phyloP scores from a whole-genome alignment of 208 protist species.

The Leishmania guyanensis region DNA sequence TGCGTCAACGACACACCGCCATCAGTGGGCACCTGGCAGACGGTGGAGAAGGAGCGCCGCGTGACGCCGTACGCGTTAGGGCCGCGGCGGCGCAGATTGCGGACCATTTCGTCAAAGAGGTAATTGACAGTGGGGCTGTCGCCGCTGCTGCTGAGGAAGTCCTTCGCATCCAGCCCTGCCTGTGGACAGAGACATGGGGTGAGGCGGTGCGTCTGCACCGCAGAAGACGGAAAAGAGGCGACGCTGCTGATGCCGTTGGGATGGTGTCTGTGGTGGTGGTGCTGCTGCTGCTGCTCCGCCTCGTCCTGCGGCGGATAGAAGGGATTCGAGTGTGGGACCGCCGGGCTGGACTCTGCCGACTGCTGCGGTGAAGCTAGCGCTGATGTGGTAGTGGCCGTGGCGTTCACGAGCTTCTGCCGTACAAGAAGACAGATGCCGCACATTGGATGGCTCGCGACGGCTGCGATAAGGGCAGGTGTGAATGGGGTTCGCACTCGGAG shows the following conservation, averaged over 20 bases:
- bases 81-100: conserved; percentile 53
- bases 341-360: not conserved
- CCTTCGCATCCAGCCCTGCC: conserved; percentile 19
- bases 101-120: conserved; percentile 38
- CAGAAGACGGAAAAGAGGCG: not conserved
- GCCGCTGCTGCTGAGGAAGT: conserved; percentile 19
- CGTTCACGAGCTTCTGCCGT: conserved; percentile 25
- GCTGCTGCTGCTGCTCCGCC: too few relatives aligned
- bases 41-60: conserved; percentile 32
- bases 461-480: not conserved
- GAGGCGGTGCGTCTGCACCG: conserved; percentile 1
- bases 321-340: not conserved
- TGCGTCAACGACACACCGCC: conserved; percentile 6
- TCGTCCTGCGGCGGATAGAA: not conserved
- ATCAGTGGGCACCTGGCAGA: conserved; percentile 1
- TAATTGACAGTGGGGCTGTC: conserved; percentile 5
- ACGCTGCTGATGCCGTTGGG: not conserved
- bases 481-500: not conserved
- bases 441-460: not conserved
- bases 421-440: conserved; percentile 36
- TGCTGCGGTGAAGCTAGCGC: not conserved
- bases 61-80: conserved; percentile 53
- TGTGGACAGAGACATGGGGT: conserved; percentile 18
- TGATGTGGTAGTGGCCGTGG: not conserved
- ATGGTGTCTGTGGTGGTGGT: not conserved